Conservation (phyloP, 148 eudicot genomes). For the Simmondsia chinensis region DNA sequence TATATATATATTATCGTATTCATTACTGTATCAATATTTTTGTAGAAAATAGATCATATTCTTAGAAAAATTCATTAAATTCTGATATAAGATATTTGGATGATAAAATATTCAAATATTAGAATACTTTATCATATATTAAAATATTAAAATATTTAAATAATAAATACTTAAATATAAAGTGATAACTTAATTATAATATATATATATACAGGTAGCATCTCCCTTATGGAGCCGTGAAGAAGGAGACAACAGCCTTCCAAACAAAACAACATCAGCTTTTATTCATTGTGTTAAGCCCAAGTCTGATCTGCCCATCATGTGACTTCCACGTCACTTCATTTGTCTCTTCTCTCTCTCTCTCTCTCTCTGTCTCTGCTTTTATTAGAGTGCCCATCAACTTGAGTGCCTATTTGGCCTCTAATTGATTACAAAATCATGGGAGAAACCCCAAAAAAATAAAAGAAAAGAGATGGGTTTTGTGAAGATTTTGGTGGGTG, state of each 20-base stretch:
- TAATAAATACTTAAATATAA: no score
- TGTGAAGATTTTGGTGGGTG: slow-evolving; percentile 13
- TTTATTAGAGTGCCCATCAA: background rate
- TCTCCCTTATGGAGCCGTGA: no score
- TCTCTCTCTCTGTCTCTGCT: background rate
- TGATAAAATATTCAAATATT: no score
- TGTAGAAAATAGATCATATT: no score
- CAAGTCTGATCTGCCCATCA: slow-evolving; percentile 31
- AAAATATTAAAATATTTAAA: no score
- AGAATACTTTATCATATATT: no score
- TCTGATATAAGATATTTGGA: no score
- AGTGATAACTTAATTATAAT: no score
- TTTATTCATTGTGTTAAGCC: slow-evolving; percentile 6
- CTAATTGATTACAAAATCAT: slow-evolving; percentile 25
- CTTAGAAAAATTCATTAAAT: no score
- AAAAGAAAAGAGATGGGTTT: background rate
- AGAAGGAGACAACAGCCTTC: slow-evolving; percentile 22
- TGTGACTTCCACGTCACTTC: slow-evolving; percentile 18
- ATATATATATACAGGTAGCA: no score
- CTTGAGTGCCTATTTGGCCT: background rate
- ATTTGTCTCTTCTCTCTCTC: background rate
- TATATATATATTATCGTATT: no score
- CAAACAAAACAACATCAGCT: slow-evolving; percentile 24
- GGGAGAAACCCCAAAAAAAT: slow-evolving; percentile 4
- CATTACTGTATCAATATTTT: no score